Evolutionary conservation across 306 rosid species (phyloP), one percentile per base, ranked within the genome.

Genomic region (Ormosia emarginata): DNA sequence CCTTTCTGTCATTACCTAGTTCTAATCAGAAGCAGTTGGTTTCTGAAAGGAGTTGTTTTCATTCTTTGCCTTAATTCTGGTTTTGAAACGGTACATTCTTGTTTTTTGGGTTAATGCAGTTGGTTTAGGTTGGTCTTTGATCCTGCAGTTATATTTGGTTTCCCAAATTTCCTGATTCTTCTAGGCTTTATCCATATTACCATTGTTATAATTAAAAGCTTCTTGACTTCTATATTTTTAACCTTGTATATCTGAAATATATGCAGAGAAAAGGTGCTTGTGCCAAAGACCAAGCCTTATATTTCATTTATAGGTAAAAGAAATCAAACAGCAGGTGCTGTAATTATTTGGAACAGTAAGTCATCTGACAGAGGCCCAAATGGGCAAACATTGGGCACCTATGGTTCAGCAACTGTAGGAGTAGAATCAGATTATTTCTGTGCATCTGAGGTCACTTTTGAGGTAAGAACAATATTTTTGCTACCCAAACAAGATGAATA

Each of bases 401-500:
- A 81, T 59, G 84, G 84, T 63, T 88, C 98, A 40, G 95, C 98
- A 46, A 88, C 99, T 8, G 97, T 92, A 8, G 82, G 92, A 14
- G 56, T 95, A 17, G 98, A 92, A 64, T 91, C 99, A 5, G 80
- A 93, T 79, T 93, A 86, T 83, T 93, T 95, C 65, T 93, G 98
- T 63, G 99, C 99, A 71, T 61, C 90, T n/a, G 86, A 69, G 50
- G 49, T 95, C 83, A 92, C 94, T 74, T 88, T 95, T 53, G 86
- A 95, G 92, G 98, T 90, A 83, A 88, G 58, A 6, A 83, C 46
- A 36, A 39, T 29, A 7, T 6, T 71, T 46, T 65, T 30, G 6
- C 15, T 30, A 0, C 33, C 14, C 14, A 44, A 63, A 33, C 8
- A 43, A 14, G 15, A 71, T 32, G 14, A 53, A 15, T 62, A 30